phyloP scores from a whole-genome alignment of 2,329 filamentous ascomycete genomes.

The Phyllosticta ampelicida region DNA sequence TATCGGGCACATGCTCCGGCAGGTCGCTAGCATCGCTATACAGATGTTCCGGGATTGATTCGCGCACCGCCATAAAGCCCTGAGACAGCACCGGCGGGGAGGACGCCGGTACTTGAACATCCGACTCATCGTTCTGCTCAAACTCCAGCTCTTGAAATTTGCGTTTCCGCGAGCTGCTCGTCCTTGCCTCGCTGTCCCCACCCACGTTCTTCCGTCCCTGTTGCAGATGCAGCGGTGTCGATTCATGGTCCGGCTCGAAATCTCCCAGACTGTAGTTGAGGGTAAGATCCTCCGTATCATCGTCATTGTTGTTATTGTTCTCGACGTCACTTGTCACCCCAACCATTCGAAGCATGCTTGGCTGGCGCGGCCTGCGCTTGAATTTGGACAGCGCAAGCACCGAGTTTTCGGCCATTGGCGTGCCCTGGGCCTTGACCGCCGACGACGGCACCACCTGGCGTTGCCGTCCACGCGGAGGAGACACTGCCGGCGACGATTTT shows the following conservation, averaged over 20 bases:
- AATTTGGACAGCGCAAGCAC: slow-evolving; percentile 41
- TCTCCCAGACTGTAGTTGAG: slow-evolving; percentile 22
- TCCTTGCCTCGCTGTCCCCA: slow-evolving; percentile 12
- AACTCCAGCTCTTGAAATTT: slow-evolving; percentile 17
- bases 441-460: slow-evolving; percentile 16
- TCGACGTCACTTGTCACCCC: slow-evolving; percentile 35
- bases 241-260: slow-evolving; percentile 55
- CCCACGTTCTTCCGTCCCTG: background rate
- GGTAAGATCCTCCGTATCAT: slow-evolving; percentile 34
- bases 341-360: slow-evolving; percentile 39
- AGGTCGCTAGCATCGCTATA: slow-evolving; percentile 3
- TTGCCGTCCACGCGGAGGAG: background rate
- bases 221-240: slow-evolving; percentile 50
- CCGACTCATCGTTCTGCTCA: slow-evolving; percentile 5
- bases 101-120: slow-evolving; percentile 29
- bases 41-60: slow-evolving; percentile 1
- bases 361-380: slow-evolving; percentile 38
- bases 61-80: slow-evolving; percentile 6
- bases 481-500: background rate
- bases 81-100: slow-evolving; percentile 23
- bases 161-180: slow-evolving; percentile 28
- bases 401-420: slow-evolving; percentile 35
- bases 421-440: slow-evolving; percentile 33
- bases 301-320: slow-evolving; percentile 33
- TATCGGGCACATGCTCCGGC: background rate